Evolutionary conservation across 208 protist species (phyloP).

Genomic region (Wallacemonas sp.): DNA sequence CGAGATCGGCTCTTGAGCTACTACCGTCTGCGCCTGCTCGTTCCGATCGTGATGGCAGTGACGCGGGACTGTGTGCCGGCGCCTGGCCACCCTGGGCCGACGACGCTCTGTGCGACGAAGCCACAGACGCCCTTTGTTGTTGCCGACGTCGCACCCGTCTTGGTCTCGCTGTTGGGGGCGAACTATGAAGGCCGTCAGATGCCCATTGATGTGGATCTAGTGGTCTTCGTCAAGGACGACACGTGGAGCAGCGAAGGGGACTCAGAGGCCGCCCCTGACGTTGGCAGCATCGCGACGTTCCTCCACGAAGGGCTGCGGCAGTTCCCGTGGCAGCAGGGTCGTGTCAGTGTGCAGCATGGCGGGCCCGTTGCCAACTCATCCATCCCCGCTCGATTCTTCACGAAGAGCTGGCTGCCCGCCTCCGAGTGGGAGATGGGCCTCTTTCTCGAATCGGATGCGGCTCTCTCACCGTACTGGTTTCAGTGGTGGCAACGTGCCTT

Average conservation of each 20-base stretch:
- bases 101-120: not conserved
- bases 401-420: conserved; percentile 56
- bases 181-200: conserved; percentile 27
- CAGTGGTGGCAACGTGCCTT: conserved; percentile 39
- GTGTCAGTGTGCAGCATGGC: conserved; percentile 35
- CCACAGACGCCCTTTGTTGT: not conserved
- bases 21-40: conserved; percentile 29
- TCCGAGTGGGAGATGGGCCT: conserved; percentile 47
- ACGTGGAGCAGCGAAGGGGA: too few relatives aligned
- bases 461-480: conserved; percentile 54
- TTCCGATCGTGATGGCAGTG: not conserved
- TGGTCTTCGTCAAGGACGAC: conserved; percentile 15
- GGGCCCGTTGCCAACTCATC: too few relatives aligned
- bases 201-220: conserved; percentile 39
- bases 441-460: conserved; percentile 48
- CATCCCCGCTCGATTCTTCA: conserved; percentile 7
- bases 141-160: not conserved
- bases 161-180: conserved; percentile 20
- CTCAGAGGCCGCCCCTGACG: not conserved
- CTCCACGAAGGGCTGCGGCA: conserved; percentile 6
- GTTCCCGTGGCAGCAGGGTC: conserved; percentile 41
- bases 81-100: too few relatives aligned
- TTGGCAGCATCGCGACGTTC: not conserved
- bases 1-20: conserved; percentile 5
- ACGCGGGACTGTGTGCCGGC: not conserved